phyloP scores from a whole-genome alignment of 768 basidiomycete species.

The Suillus lakei region DNA sequence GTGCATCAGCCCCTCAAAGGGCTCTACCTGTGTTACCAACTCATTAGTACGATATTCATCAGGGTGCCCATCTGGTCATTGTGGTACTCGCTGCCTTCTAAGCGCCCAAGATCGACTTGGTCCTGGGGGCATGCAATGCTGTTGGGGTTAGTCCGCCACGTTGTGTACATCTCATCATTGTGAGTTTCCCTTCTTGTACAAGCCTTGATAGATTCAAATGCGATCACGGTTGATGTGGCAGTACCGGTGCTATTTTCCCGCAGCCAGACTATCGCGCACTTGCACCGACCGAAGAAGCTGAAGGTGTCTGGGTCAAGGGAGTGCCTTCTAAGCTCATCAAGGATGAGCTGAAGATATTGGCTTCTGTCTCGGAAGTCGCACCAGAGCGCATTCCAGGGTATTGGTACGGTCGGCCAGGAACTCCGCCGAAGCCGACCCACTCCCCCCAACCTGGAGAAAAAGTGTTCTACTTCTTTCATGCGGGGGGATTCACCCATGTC shows the following conservation, averaged over 20 bases:
- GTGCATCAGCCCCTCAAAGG: conserved; percentile 51
- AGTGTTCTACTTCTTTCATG: conserved; percentile 62
- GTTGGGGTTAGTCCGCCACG: conserved; percentile 39
- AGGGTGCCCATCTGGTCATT: conserved; percentile 55
- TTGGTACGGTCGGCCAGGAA: conserved; percentile 53
- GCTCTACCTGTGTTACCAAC: conserved; percentile 50
- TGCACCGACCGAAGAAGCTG: conserved; percentile 12
- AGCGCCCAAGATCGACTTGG: conserved; percentile 54
- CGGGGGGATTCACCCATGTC: conserved; percentile 58
- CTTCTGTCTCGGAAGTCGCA: conserved; percentile 40
- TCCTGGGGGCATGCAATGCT: conserved; percentile 43
- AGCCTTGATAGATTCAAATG: background rate
- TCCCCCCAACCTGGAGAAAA: conserved; percentile 55
- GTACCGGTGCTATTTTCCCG: conserved; percentile 12
- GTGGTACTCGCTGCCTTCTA: conserved; percentile 35
- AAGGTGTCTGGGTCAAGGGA: conserved; percentile 39
- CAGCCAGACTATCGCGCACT: conserved; percentile 28
- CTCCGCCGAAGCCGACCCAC: conserved; percentile 35
- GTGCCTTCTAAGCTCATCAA: conserved; percentile 32
- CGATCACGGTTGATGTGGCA: conserved; percentile 6
- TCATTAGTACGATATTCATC: conserved; percentile 44
- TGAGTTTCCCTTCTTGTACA: conserved; percentile 15
- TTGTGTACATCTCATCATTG: conserved; percentile 26
- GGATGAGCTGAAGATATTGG: conserved; percentile 32
- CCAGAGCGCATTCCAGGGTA: conserved; percentile 58